Percentiles rank a stretch among this genome's conserved stretches.
phyloP scores from a whole-genome alignment of 2,329 filamentous ascomycete genomes.

The Basipetospora sp. region DNA sequence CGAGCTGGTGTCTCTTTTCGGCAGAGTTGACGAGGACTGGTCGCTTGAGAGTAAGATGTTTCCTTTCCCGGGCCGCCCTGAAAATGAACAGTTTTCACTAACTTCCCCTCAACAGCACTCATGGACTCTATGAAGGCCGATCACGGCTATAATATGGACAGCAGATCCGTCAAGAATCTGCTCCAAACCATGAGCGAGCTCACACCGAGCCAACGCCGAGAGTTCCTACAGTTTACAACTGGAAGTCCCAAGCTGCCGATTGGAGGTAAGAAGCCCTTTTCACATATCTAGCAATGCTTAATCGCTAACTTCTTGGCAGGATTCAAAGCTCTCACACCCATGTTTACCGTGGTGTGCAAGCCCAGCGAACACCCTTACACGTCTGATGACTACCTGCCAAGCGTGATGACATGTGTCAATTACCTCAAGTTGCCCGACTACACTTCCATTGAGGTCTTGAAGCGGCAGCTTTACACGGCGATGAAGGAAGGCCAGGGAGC shows the following conservation, averaged over 20 bases:
- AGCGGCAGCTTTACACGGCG: slow-evolving; percentile 64
- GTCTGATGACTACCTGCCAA: slow-evolving; percentile 95
- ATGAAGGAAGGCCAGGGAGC: slow-evolving; percentile 94
- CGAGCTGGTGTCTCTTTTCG: slow-evolving; percentile 89
- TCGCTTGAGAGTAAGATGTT: slow-evolving; percentile 70
- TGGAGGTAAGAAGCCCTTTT: slow-evolving; percentile 48
- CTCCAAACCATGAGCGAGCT: slow-evolving; percentile 91
- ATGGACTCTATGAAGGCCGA: slow-evolving; percentile 98
- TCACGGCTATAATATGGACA: slow-evolving; percentile 97
- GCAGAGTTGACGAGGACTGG: slow-evolving; percentile 89
- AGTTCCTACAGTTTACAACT: slow-evolving; percentile 95
- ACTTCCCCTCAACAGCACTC: slow-evolving; percentile 44
- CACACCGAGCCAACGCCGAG: slow-evolving; percentile 56
- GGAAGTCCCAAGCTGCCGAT: slow-evolving; percentile 96
- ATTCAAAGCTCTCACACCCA: slow-evolving; percentile 90
- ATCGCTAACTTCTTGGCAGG: slow-evolving; percentile 34
- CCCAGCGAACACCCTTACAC: slow-evolving; percentile 89
- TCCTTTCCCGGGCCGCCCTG: not conserved
- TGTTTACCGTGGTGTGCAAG: slow-evolving; percentile 98
- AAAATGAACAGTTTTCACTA: slow-evolving; percentile 8
- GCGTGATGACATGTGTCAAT: slow-evolving; percentile 99
- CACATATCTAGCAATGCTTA: slow-evolving; percentile 1
- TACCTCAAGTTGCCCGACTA: slow-evolving; percentile 97
- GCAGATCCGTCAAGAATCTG: slow-evolving; percentile 83
- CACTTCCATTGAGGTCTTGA: slow-evolving; percentile 60